Conservation (phyloP, 108 stramenopile species). For the Chaetoceros muelleri region DNA sequence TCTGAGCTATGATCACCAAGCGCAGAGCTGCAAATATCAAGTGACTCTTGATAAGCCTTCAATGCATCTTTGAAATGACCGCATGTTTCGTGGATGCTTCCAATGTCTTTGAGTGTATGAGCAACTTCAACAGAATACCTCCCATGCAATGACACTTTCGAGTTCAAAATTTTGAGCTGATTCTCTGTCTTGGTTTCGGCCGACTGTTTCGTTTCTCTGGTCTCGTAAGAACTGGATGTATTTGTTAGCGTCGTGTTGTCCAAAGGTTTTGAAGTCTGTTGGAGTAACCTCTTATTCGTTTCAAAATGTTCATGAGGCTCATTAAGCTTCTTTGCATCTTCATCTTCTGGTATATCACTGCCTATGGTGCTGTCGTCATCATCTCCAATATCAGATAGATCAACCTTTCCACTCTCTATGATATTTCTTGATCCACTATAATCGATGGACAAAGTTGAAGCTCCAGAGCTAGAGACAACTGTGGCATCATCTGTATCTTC, state of each 20-base stretch:
- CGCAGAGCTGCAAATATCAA: conserved; percentile 39
- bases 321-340: neutral
- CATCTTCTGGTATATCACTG: neutral
- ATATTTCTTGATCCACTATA: neutral
- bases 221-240: neutral
- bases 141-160: neutral
- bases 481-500: neutral
- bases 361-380: neutral
- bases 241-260: too few species aligned
- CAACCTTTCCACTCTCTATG: neutral
- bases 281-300: too few species aligned
- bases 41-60: conserved; percentile 34
- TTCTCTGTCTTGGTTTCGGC: neutral
- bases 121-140: neutral
- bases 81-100: neutral
- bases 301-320: neutral
- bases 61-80: conserved; percentile 28
- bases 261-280: too few species aligned
- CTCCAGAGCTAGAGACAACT: neutral
- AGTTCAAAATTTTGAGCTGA: neutral
- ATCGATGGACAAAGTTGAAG: neutral
- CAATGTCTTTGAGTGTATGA: neutral
- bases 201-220: neutral
- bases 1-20: conserved; percentile 41
- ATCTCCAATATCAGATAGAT: neutral